These are phyloP conservation scores for Cladophialophora immunda DNA, from an alignment of 2,329 filamentous ascomycete species.

Conservation along the genomic window DNA sequence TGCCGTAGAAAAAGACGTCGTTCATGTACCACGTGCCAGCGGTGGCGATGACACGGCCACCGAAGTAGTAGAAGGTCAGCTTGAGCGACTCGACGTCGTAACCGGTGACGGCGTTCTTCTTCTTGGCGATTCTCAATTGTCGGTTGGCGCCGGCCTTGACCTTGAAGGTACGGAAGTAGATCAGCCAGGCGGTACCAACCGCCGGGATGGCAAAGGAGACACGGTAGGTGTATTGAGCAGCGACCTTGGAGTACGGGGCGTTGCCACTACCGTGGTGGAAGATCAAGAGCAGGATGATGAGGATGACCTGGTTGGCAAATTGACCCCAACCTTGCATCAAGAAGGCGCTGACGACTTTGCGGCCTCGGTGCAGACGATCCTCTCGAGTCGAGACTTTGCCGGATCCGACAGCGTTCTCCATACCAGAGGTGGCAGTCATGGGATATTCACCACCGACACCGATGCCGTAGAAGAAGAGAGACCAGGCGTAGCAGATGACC, in stretches of 20 bases:
- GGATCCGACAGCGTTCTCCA: conserved; percentile 87
- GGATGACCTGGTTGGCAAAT: conserved; percentile 88
- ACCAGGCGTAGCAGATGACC: conserved; percentile 97
- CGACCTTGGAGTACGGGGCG: conserved; percentile 78
- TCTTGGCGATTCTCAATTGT: conserved; percentile 83
- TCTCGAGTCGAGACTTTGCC: conserved; percentile 89
- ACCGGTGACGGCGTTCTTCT: conserved; percentile 84
- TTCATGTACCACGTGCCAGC: conserved; percentile 93
- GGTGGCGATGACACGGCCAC: conserved; percentile 84
- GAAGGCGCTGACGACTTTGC: conserved; percentile 95
- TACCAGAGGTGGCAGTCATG: conserved; percentile 93
- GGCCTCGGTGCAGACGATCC: conserved; percentile 92
- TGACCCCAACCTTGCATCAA: conserved; percentile 99
- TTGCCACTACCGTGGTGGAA: conserved; percentile 82
- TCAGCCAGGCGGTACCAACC: conserved; percentile 89
- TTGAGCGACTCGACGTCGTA: conserved; percentile 88
- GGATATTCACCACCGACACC: conserved; percentile 72
- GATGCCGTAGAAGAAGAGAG: conserved; percentile 87
- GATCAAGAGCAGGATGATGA: conserved; percentile 86
- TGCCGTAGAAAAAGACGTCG: conserved; percentile 98
- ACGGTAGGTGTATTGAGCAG: conserved; percentile 90
- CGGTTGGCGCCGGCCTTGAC: conserved; percentile 83
- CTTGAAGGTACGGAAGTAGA: conserved; percentile 95
- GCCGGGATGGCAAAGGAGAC: conserved; percentile 92
- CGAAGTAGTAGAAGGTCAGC: conserved; percentile 82